These are phyloP conservation scores for Lepidium didymum DNA, from an alignment of 345 rosid species.

Conservation along the genomic window DNA sequence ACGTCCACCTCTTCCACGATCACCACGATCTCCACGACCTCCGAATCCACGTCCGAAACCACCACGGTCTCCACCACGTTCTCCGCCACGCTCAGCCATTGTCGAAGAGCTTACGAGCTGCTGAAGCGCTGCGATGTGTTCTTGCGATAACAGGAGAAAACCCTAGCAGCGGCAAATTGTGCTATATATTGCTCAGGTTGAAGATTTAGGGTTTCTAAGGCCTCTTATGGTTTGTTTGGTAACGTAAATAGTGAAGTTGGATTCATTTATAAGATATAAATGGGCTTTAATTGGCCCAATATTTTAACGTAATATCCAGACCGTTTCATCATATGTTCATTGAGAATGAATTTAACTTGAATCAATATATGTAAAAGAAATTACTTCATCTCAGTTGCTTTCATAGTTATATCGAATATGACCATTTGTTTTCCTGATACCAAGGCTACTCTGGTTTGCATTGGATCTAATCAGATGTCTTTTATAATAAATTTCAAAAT, in stretches of 20 bases:
- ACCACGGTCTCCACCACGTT: slow-evolving; percentile 35
- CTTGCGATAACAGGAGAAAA: background rate
- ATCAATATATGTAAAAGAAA: background rate
- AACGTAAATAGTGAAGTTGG: background rate
- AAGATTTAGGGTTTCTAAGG: slow-evolving; percentile 23
- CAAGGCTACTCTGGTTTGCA: too few species aligned
- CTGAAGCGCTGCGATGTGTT: background rate
- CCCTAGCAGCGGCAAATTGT: background rate
- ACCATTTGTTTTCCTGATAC: too few species aligned
- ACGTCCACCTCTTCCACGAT: slow-evolving; percentile 45
- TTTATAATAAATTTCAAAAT: too few species aligned
- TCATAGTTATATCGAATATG: too few species aligned
- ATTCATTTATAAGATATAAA: background rate
- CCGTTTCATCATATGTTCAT: background rate
- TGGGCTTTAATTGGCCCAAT: background rate
- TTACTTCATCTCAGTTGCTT: too few species aligned
- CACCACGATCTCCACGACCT: slow-evolving; percentile 34
- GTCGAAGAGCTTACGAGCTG: background rate
- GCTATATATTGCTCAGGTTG: slow-evolving; percentile 8
- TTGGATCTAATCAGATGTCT: too few species aligned
- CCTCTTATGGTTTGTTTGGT: background rate
- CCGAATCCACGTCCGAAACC: slow-evolving; percentile 42
- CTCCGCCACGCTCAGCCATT: slow-evolving; percentile 32
- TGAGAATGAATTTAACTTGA: background rate
- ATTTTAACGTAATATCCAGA: background rate